Evolutionary conservation across 192 early-diverging fungal genomes (phyloP).

Genomic region (Gigaspora rosea): DNA sequence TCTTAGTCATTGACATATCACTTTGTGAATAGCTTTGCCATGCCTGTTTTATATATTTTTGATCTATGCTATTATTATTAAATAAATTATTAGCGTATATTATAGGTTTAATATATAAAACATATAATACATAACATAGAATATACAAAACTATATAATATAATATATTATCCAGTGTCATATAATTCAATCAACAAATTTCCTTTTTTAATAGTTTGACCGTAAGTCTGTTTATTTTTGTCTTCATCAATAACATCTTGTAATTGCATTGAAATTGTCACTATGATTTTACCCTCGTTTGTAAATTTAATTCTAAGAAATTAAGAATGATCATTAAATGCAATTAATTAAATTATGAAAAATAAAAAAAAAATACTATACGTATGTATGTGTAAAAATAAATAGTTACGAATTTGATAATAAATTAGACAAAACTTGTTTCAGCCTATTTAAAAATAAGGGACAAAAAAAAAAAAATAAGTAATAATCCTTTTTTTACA

Average conservation of each 20-base stretch:
- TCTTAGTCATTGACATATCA: conserved; percentile 65
- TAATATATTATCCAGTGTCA: conserved; percentile 66
- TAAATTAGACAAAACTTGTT: no score
- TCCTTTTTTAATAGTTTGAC: conserved; percentile 20
- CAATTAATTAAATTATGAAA: no score
- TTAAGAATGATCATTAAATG: no score
- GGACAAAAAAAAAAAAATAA: no score
- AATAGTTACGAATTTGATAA: no score
- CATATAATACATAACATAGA: not conserved
- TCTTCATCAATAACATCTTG: not conserved
- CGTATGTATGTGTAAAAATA: no score
- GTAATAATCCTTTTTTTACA: no score
- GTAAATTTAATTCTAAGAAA: no score
- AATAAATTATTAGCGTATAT: not conserved
- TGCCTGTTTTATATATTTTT: conserved; percentile 60
- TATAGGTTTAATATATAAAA: no score
- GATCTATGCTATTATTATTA: conserved; percentile 49
- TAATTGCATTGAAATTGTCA: conserved; percentile 8
- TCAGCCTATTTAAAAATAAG: no score
- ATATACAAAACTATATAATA: not conserved
- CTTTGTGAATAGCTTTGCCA: conserved; percentile 76
- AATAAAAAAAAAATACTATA: no score
- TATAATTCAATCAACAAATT: conserved; percentile 60
- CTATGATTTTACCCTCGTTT: no score
- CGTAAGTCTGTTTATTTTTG: not conserved